Evolutionary conservation across 2,329 filamentous ascomycete species (phyloP).

Genomic region (Pseudovirgaria hyperparasitica): DNA sequence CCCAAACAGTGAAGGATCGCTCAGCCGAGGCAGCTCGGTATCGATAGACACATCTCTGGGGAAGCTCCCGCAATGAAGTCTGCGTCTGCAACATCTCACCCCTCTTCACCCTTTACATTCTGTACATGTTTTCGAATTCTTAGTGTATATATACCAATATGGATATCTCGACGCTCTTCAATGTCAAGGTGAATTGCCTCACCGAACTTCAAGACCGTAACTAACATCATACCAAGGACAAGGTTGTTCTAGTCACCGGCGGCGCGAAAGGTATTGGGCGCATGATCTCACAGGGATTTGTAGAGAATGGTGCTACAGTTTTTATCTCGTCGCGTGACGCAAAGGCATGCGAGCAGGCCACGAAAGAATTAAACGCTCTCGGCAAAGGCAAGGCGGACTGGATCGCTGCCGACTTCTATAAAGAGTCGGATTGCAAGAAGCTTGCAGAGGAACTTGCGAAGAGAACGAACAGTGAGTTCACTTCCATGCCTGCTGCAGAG

Average conservation of each 20-base stretch:
- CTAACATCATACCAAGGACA: conserved; percentile 16
- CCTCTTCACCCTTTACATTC: too few species aligned
- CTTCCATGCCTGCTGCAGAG: neutral
- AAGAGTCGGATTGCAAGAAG: conserved; percentile 44
- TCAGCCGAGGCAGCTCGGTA: too few species aligned
- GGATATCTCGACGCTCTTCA: conserved; percentile 23
- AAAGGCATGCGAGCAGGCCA: conserved; percentile 46
- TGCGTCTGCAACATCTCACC: too few species aligned
- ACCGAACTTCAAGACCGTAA: neutral
- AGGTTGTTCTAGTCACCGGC: conserved; percentile 34
- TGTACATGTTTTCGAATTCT: neutral
- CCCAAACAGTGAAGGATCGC: too few species aligned
- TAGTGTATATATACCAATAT: conserved; percentile 16
- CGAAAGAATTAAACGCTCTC: conserved; percentile 42
- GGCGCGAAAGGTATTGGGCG: conserved; percentile 48
- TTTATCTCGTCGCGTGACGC: conserved; percentile 58
- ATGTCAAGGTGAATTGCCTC: conserved; percentile 18
- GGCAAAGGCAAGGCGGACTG: conserved; percentile 45
- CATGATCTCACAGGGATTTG: conserved; percentile 55
- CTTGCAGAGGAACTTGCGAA: conserved; percentile 45
- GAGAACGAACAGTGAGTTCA: conserved; percentile 31
- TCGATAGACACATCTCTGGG: too few species aligned
- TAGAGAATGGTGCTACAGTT: conserved; percentile 52
- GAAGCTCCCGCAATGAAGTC: too few species aligned
- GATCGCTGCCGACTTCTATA: conserved; percentile 49